Base-by-base conservation (phyloP, 768 basidiomycete genomes). In the Lactifluus subvellereus region DNA sequence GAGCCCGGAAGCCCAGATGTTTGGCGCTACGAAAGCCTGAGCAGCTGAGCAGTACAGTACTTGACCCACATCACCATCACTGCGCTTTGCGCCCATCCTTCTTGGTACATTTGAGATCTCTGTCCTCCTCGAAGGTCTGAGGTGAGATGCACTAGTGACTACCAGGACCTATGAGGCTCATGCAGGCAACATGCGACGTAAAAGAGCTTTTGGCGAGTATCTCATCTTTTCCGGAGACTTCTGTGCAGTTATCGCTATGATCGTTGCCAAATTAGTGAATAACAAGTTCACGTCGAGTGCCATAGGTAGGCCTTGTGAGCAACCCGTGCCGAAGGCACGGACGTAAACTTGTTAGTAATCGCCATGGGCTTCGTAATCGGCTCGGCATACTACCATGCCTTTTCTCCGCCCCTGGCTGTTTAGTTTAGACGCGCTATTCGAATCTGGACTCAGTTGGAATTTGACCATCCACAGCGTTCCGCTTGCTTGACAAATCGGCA, bases 321-420 rank as follows among this genome's bases (percentile, higher is more conserved):
- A 27, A 27, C 27, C 27, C 27, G 27, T 27, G 27, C 27, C 27
- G 27, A 27, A 27, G 2, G 27, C 27, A 27, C 27, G 27, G 27
- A 27, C 27, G 27, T 27, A 27, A 27, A 27, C 27, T 27, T 27
- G 2, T 27, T 27, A 27, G 27, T 27, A 27, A 27, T 27, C 2
- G 27, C 2, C 27, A 27, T 27, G 10, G 27, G 32, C 35, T 18
- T 58, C 51, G 64, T 62, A 57, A 57, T 62, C 64, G 56, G 49
- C 5, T 63, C 62, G 62, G 57, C 62, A 40, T 27, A 27, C 27
- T 9, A 45, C 60, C 33, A 57, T 27, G 13, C 16, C 42, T 14
- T 43, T 43, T 14, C 14, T 43, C 27, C 27, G 27, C 27, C 27
- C 27, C 27, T 22, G 22, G 22, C 22, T 22, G 27, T 27, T 27